phyloP scores from a whole-genome alignment of 805 yeast species.

The Pichia paraexigua region DNA sequence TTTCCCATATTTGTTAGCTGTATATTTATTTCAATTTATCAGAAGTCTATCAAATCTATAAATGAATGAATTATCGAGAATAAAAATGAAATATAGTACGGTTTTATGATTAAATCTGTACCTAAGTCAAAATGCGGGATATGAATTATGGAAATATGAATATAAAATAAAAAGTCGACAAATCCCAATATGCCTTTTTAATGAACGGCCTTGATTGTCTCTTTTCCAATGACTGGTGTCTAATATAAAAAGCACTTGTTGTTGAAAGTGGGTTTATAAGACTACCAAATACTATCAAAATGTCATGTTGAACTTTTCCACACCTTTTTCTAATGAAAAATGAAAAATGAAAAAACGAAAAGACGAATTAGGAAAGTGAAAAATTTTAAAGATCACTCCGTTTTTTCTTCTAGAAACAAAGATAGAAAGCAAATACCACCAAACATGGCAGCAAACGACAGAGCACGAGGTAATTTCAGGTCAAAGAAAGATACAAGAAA shows the following conservation, averaged over 20 bases:
- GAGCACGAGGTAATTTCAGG: not conserved
- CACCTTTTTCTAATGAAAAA: not conserved
- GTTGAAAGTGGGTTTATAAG: not conserved
- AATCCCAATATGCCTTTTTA: not conserved
- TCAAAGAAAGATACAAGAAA: constrained; percentile 11
- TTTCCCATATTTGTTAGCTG: constrained; percentile 16
- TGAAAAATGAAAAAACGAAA: not conserved
- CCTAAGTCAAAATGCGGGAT: not conserved
- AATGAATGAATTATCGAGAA: not conserved
- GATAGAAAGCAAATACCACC: not conserved
- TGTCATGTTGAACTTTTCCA: not conserved
- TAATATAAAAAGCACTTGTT: not conserved
- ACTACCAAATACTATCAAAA: not conserved
- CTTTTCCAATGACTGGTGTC: not conserved
- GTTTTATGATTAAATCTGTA: not conserved
- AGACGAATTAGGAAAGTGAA: not conserved
- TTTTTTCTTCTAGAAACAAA: not conserved
- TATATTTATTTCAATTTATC: no score
- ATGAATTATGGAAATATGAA: not conserved
- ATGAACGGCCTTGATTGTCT: not conserved
- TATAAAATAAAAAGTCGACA: not conserved
- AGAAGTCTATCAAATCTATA: not conserved
- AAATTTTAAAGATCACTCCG: not conserved
- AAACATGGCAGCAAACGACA: not conserved
- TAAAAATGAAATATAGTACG: no score